A percentile compares a stretch with the other conserved stretches of the same genome.
These are phyloP conservation scores for Neofusicoccum ribis DNA, from an alignment of 2,329 filamentous ascomycete species.

Conservation along the genomic window DNA sequence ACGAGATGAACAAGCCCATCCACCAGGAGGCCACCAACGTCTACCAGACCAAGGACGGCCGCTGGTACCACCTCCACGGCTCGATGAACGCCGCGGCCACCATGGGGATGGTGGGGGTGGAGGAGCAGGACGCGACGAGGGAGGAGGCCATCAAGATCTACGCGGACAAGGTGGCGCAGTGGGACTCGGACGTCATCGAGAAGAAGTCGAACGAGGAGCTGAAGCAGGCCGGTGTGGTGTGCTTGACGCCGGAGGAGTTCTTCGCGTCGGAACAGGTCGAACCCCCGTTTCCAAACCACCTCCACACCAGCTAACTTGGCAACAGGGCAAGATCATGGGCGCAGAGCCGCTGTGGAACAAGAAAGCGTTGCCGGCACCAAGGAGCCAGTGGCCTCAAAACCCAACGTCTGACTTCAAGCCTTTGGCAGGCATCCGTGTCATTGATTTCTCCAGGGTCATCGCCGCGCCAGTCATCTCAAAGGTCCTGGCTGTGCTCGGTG, in stretches of 20 bases:
- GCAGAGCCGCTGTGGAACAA: slow-evolving; percentile 11
- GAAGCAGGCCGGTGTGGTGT: slow-evolving; percentile 45
- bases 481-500: slow-evolving; percentile 48
- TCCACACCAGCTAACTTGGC: no score
- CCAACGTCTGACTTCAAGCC: slow-evolving; percentile 27
- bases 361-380: not conserved
- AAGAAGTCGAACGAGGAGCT: slow-evolving; percentile 37
- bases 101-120: slow-evolving; percentile 36
- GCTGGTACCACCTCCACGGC: slow-evolving; percentile 52
- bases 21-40: slow-evolving; percentile 43
- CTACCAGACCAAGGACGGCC: slow-evolving; percentile 47
- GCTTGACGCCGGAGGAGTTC: slow-evolving; percentile 41
- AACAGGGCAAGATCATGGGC: slow-evolving; percentile 5
- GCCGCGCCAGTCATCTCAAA: slow-evolving; percentile 49
- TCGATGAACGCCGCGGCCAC: slow-evolving; percentile 44
- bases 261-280: slow-evolving; percentile 36
- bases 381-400: slow-evolving; percentile 2
- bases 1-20: slow-evolving; percentile 22
- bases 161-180: slow-evolving; percentile 34
- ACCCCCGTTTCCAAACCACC: no score
- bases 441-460: slow-evolving; percentile 53
- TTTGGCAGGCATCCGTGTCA: slow-evolving; percentile 51
- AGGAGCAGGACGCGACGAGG: slow-evolving; percentile 20
- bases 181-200: slow-evolving; percentile 39
- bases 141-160: slow-evolving; percentile 38